Conservation (phyloP, 305 asterid species). For the Fraxinus velutina region DNA sequence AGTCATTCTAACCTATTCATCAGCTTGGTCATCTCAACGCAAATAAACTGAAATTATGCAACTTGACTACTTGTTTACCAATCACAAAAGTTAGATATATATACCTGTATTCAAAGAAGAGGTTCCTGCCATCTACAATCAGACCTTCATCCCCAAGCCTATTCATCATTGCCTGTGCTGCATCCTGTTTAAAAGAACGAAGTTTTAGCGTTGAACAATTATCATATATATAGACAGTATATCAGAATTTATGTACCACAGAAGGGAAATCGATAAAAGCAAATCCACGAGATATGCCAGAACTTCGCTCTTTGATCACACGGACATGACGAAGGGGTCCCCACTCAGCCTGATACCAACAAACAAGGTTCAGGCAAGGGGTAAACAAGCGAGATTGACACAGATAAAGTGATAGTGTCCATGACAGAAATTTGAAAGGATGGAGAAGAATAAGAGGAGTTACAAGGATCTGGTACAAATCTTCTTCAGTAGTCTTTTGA, state of each 20-base stretch:
- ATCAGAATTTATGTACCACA: slow-evolving; percentile 54
- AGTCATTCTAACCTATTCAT: not conserved
- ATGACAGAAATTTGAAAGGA: slow-evolving; percentile 11
- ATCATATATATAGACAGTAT: slow-evolving; percentile 9
- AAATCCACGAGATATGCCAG: slow-evolving; percentile 94
- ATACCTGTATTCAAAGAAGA: slow-evolving; percentile 93
- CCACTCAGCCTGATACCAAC: slow-evolving; percentile 77
- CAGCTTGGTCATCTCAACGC: not conserved
- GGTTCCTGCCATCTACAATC: slow-evolving; percentile 84
- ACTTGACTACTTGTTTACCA: slow-evolving; percentile 1
- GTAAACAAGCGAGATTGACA: not conserved
- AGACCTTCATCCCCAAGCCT: slow-evolving; percentile 83
- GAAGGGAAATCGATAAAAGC: slow-evolving; percentile 96
- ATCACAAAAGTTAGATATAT: slow-evolving; percentile 7
- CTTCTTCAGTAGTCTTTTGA: slow-evolving; percentile 92
- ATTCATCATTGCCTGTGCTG: slow-evolving; percentile 94
- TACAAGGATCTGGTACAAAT: slow-evolving; percentile 90
- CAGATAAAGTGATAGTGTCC: slow-evolving; percentile 9
- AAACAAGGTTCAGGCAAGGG: slow-evolving; percentile 12
- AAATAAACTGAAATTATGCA: slow-evolving; percentile 5
- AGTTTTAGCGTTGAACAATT: slow-evolving; percentile 13
- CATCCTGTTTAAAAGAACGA: slow-evolving; percentile 49
- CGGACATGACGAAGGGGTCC: slow-evolving; percentile 98
- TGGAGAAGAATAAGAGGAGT: slow-evolving; percentile 16
- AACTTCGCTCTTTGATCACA: slow-evolving; percentile 86